Percentiles rank a stretch among this genome's conserved stretches.
phyloP scores from a whole-genome alignment of 2,329 filamentous ascomycete genomes.

The Monosporascus sp. region DNA sequence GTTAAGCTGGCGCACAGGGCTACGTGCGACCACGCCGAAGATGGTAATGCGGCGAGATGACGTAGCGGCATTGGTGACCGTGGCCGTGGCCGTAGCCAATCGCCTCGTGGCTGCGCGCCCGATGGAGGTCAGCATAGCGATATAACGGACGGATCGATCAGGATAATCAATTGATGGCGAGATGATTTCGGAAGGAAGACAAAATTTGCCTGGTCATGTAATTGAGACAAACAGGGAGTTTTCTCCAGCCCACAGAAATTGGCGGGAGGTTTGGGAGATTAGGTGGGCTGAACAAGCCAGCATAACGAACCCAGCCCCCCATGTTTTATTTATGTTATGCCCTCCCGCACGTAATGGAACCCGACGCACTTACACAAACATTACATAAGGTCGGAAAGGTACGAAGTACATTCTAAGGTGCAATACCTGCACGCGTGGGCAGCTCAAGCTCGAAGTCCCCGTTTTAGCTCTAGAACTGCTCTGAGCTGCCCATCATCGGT shows the following conservation, averaged over 20 bases:
- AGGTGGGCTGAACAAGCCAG: background rate
- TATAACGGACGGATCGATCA: constrained; percentile 4
- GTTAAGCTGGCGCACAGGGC: constrained; percentile 1
- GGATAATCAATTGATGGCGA: constrained; percentile 1
- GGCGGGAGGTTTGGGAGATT: background rate
- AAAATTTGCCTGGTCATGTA: background rate
- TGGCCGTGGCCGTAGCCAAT: constrained; percentile 15
- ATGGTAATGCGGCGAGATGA: constrained; percentile 11
- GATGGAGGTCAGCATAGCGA: constrained; percentile 37
- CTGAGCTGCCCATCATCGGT: too few species aligned
- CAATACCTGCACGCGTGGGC: too few species aligned
- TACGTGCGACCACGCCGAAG: constrained; percentile 10
- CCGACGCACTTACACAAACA: background rate
- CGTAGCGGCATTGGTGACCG: constrained; percentile 6
- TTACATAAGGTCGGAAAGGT: too few species aligned
- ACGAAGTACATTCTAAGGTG: too few species aligned
- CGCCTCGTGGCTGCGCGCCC: constrained; percentile 34
- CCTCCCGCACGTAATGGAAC: constrained; percentile 9
- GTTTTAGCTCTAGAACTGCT: too few species aligned
- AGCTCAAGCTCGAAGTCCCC: too few species aligned
- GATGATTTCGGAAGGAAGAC: background rate
- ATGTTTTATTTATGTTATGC: constrained; percentile 11
- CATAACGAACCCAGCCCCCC: constrained; percentile 2
- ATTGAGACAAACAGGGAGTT: background rate
- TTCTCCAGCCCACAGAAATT: too few species aligned